Conservation (phyloP, 2,329 filamentous ascomycete genomes). For the Cladophialophora immunda region DNA sequence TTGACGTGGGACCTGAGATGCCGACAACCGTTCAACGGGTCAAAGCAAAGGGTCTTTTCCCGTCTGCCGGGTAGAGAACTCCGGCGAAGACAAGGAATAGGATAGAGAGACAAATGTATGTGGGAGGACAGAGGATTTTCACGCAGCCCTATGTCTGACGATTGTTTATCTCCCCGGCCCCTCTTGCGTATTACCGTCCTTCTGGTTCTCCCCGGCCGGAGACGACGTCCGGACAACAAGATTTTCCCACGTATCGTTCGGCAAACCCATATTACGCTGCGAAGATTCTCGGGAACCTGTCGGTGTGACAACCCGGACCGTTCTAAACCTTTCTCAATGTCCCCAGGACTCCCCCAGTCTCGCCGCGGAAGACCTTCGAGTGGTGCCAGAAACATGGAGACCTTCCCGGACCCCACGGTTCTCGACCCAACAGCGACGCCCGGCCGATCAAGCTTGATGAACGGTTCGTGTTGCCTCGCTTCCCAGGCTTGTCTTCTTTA, state of each 20-base stretch:
- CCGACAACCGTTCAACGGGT: background rate
- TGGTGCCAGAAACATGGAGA: background rate
- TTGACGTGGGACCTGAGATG: background rate
- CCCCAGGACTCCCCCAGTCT: background rate
- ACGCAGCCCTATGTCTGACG: background rate
- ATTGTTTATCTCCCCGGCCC: background rate
- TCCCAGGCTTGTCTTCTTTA: background rate
- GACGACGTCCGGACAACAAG: background rate
- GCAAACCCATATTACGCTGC: background rate
- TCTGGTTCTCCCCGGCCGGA: background rate
- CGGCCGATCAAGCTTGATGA: background rate
- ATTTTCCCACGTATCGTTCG: background rate
- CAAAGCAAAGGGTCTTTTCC: background rate
- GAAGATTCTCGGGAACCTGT: background rate
- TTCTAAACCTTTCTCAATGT: background rate
- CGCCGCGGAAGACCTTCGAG: background rate
- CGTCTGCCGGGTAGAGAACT: background rate
- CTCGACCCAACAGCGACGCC: background rate
- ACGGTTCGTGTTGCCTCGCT: slow-evolving; percentile 2
- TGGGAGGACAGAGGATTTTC: background rate
- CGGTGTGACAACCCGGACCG: background rate
- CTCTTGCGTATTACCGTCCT: background rate
- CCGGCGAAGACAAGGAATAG: too few relatives aligned
- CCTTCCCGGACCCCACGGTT: background rate
- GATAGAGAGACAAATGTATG: too few relatives aligned